Base-by-base conservation (phyloP, 805 yeast genomes). In the Metschnikowia drakensbergensis region DNA sequence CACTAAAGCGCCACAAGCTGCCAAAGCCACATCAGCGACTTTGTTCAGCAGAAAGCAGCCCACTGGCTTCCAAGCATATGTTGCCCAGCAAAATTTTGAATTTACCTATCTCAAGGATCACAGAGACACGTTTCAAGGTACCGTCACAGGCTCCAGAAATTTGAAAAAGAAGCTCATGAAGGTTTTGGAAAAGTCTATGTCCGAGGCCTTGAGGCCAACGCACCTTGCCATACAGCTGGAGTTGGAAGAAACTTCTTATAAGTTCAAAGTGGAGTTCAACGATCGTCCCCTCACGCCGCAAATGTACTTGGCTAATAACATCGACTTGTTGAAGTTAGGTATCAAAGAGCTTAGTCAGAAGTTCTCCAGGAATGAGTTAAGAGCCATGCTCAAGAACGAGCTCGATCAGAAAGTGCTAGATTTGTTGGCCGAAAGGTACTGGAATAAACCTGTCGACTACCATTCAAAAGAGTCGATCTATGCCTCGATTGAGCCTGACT, bases 241-340 rank as follows among this genome's bases (percentile, higher is more conserved):
- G 65, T 76, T 91, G 38, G 99, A 95, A 64, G 99, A 95, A 59
- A 82, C 97, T 0, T 72, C 94, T 1, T 94, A 94, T 64, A 83
- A 85, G 63, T 94, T 89, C 71, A 94, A 94, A 65, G 99, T 94
- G 25, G 97, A 94, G 66, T 94, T 90, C 68, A 94, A 94, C 63
- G 99, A 94, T 66, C 80, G 97, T 46, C 88, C 86, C 32, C 74
- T 94, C 54, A 94, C 99, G 0, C 96, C 98, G 11, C 94, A 90
- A 60, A 88, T 96, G 50, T 94, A 94, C 62, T 75, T 94, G 57
- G 96, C 97, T 23, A 92, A 88, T 61, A 88, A 94, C 48, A 81
- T 94, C 31, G 99, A 94, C 65, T 72, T 86, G 43, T 75, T 95
- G 61, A 94, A 94, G 65, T 74, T 86, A 35, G 84, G 89, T 0